Evolutionary conservation across 768 basidiomycete species (phyloP).

Genomic region (Suillus subalutaceus): DNA sequence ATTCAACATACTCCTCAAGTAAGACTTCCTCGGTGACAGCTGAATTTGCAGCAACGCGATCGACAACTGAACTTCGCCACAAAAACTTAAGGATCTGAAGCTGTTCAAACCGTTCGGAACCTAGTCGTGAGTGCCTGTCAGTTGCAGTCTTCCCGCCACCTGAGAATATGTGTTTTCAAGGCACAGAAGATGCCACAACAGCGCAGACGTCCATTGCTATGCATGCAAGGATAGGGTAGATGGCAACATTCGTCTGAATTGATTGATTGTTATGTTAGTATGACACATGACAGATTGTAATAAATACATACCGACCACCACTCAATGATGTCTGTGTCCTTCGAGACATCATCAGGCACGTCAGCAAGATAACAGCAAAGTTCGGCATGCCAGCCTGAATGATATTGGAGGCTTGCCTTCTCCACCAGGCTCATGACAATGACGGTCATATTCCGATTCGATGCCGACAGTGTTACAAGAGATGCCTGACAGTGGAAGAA

Average conservation of each 20-base stretch:
- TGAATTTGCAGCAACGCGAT: slow-evolving; percentile 10
- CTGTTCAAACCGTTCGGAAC: slow-evolving; percentile 13
- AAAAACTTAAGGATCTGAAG: slow-evolving; percentile 16
- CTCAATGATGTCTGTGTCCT: slow-evolving; percentile 18
- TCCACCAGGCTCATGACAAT: not conserved
- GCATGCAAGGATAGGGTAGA: slow-evolving; percentile 4
- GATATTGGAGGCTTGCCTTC: not conserved
- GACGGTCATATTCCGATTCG: slow-evolving; percentile 2
- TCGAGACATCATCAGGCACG: slow-evolving; percentile 12
- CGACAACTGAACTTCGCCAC: slow-evolving; percentile 10
- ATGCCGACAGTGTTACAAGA: not conserved
- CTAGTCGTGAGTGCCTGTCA: slow-evolving; percentile 4
- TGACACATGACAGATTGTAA: not conserved
- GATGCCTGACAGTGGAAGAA: not conserved
- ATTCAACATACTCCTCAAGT: slow-evolving; percentile 5
- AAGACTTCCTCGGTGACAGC: slow-evolving; percentile 12
- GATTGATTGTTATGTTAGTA: slow-evolving; percentile 2
- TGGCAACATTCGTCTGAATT: not conserved
- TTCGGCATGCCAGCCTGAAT: slow-evolving; percentile 2
- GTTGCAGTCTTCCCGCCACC: slow-evolving; percentile 9
- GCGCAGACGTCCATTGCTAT: slow-evolving; percentile 5
- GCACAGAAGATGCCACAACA: slow-evolving; percentile 16
- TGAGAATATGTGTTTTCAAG: slow-evolving; percentile 20
- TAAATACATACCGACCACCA: slow-evolving; percentile 18
- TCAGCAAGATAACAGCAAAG: slow-evolving; percentile 19